Conservation (phyloP, 176 grass and related monocot species). For the Aechmea fasciata region DNA sequence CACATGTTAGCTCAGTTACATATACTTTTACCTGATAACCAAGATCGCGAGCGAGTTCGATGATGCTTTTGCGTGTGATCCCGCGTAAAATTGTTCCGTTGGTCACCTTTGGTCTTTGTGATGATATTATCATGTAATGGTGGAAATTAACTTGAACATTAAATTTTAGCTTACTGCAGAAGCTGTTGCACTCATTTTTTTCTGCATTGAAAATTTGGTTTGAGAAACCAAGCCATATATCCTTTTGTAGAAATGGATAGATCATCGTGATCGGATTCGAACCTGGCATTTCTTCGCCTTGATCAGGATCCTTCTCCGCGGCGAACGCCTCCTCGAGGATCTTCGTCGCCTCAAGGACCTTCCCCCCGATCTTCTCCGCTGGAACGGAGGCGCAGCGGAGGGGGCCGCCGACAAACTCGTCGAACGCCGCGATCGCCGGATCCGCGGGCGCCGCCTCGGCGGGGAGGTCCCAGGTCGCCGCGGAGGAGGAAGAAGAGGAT, state of each 20-base stretch:
- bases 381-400: constrained; percentile 42
- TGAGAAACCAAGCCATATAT: no score
- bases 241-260: no score
- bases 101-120: constrained; percentile 45
- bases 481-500: neutral
- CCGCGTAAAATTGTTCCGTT: constrained; percentile 75
- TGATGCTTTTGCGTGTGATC: constrained; percentile 86
- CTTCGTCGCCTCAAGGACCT: constrained; percentile 65
- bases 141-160: constrained; percentile 2
- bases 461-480: constrained; percentile 24
- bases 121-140: constrained; percentile 29
- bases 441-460: constrained; percentile 24
- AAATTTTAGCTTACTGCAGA: neutral
- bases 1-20: neutral
- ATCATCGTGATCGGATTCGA: neutral
- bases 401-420: constrained; percentile 46
- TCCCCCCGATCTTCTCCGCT: constrained; percentile 79
- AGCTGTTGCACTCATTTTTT: no score
- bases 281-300: constrained; percentile 79
- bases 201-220: no score
- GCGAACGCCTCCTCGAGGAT: constrained; percentile 68
- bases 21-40: constrained; percentile 60
- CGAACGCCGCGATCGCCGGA: constrained; percentile 76
- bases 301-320: constrained; percentile 53
- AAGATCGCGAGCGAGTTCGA: constrained; percentile 53